Evolutionary conservation across 148 eudicot species (phyloP).

Genomic region (Talinum fruticosum): DNA sequence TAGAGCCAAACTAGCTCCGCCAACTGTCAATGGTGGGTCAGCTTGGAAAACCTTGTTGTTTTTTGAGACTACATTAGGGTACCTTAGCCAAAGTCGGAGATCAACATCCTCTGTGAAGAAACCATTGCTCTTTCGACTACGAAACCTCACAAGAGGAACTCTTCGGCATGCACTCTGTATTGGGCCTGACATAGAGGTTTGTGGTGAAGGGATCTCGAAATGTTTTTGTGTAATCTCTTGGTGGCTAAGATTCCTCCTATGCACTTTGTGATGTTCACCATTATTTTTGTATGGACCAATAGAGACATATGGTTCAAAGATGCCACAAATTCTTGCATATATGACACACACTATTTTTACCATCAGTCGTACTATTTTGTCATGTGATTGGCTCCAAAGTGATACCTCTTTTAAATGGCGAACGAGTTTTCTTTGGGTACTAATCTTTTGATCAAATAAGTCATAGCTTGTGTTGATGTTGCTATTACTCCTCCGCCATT

Average conservation of each 20-base stretch:
- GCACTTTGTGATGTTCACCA: background rate
- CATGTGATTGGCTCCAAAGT: constrained; percentile 59
- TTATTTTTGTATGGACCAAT: constrained; percentile 20
- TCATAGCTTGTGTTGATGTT: constrained; percentile 30
- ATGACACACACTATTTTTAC: constrained; percentile 45
- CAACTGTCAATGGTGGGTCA: constrained; percentile 65
- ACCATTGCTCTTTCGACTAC: constrained; percentile 35
- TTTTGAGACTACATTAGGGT: background rate
- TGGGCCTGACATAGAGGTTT: constrained; percentile 32
- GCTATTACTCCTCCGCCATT: constrained; percentile 34
- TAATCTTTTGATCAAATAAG: constrained; percentile 45
- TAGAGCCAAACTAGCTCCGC: constrained; percentile 62
- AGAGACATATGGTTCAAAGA: constrained; percentile 48
- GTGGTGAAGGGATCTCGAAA: constrained; percentile 1
- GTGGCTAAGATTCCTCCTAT: background rate
- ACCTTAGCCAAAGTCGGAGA: background rate
- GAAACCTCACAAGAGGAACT: constrained; percentile 44
- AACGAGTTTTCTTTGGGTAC: constrained; percentile 51
- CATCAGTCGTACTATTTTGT: constrained; percentile 53
- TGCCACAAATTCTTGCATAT: constrained; percentile 48
- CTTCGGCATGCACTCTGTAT: constrained; percentile 6
- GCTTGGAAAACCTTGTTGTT: constrained; percentile 48
- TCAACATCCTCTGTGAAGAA: constrained; percentile 20
- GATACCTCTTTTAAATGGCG: constrained; percentile 51
- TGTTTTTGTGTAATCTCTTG: constrained; percentile 4